Percentiles rank a stretch among this genome's conserved stretches.
phyloP scores from a whole-genome alignment of 2,329 filamentous ascomycete genomes.

The Aspergillus sp. region DNA sequence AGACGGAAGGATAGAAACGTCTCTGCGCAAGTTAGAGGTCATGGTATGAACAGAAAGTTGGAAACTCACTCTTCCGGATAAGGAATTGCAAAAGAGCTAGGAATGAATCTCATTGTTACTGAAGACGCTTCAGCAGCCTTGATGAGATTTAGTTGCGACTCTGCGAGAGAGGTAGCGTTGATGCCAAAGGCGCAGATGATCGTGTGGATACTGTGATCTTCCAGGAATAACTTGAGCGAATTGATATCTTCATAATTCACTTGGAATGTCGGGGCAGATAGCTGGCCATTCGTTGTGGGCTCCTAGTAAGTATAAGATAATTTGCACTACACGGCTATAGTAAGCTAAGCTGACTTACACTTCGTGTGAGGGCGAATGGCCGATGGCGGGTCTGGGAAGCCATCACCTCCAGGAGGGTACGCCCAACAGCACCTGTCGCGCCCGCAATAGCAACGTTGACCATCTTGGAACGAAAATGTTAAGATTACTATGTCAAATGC shows the following conservation, averaged over 20 bases:
- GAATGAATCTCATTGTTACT: constrained; percentile 21
- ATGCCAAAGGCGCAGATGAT: constrained; percentile 23
- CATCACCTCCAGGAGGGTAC: constrained; percentile 12
- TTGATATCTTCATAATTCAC: constrained; percentile 34
- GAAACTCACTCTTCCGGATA: constrained; percentile 15
- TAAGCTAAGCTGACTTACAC: not conserved
- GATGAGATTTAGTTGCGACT: constrained; percentile 24
- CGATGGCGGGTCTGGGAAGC: not conserved
- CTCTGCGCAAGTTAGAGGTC: not conserved
- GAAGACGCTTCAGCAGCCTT: constrained; percentile 19
- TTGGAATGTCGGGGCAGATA: too few species aligned
- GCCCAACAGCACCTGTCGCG: constrained; percentile 12
- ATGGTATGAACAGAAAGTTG: not conserved
- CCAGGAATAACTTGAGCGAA: constrained; percentile 22
- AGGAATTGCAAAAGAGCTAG: constrained; percentile 23
- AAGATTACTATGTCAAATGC: too few species aligned
- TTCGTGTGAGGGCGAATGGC: constrained; percentile 9
- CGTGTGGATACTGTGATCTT: constrained; percentile 25
- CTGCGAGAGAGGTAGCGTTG: not conserved
- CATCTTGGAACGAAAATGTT: not conserved
- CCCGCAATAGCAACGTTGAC: constrained; percentile 16
- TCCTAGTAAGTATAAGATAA: rapidly evolving
- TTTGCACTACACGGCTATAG: too few species aligned
- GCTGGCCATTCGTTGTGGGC: too few species aligned
- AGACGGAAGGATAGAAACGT: not conserved